Evolutionary conservation across 176 grass and related monocot genomes (phyloP), one percentile per base, ranked within the genome.

Genomic region (Poa annua): DNA sequence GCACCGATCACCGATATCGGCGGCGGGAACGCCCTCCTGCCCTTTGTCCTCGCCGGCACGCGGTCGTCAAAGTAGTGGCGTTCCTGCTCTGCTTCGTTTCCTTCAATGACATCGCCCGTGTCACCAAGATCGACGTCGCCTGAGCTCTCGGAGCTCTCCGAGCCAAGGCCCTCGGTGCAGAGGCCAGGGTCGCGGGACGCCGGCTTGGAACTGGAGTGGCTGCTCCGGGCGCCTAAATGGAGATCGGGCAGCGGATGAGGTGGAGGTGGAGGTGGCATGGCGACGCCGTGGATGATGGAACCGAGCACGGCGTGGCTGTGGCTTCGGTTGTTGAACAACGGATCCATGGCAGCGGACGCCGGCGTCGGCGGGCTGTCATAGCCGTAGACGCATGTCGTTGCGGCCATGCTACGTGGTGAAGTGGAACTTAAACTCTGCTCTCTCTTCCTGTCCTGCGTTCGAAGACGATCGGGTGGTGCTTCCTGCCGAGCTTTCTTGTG

Each of bases 121-220:
- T 4, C 47, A 48, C 47, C 66, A 2, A 89, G 53, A 7, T 89
- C 79, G 56, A 92, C 66, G 75, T 92, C 92, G 75, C 88, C 87
- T 1, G 87, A 90, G 87, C 89, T 91, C 84, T 94, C 92, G 35
- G 86, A 91, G 84, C 89, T 94, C 87, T 94, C 92, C 1, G 89
- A 88, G 21, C 92, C 92, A n/a, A 94, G 89, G 45, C 89, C 79
- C 88, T 94, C 92, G 48, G 92, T 94, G 88, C 92, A 94, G 62
- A 94, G 76, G 9, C 80, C 88, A 22, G 73, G 88, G 60, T 79
- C 49, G 59, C 41, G 80, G 49, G 74, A 14, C n/a, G 76, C 10
- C 17, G 17, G 26, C 70, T 84, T 80, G 60, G 73, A 34, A 24
- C 51, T 4, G 66, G 29, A 21, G n/a, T 24, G 64, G 12, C 45